Evolutionary conservation across 1,284 basidiomycete species (phyloP), one percentile per base, ranked within the genome.

Genomic region (Leccinum solheimii): DNA sequence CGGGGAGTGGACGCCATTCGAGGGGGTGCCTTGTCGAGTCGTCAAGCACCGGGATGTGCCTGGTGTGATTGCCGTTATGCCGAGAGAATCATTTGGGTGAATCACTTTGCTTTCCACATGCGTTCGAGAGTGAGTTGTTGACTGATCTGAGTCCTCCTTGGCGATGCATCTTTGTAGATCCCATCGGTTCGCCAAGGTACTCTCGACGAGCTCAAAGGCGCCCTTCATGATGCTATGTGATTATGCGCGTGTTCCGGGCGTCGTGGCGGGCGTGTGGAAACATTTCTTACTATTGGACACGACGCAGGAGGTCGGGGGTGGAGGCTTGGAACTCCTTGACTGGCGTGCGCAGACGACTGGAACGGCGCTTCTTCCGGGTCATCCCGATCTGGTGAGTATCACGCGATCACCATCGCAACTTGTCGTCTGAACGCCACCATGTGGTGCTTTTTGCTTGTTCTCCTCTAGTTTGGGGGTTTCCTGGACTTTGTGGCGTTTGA

Each of bases 251-350:
- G 61, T 72, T 5, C 65, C 67, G 3, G 70, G 73, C 0, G 19
- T 63, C 14, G 49, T 72, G 27, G 69, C 21, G 1, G 70, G 72
- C 4, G 45, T 75, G 5, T 75, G 69, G 59, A 32, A 55, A 11
- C 70, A 74, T 48, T 14, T 75, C 6, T 57, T 72, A 32, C 11
- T 72, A 30, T 36, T 72, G n/a, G 73, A 72, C 16, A 67, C 67
- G 27, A 72, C 67, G 3, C 51, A 21, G 30, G 67, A 71, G 32
- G 52, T 8, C 1, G 70, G 32, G 3, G 60, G 52, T 1, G 69
- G 68, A 8, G 72, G 71, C 14, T 30, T 72, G 16, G 69, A 72
- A 27, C 62, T 74, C 11, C 58, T 74, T 10, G 62, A 74, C 48
- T 72, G 70, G 72, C 69, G 51, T 11, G 67, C 67, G 2, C 62